phyloP scores from a whole-genome alignment of 352 stramenopile species.

The Phytophthora pinifolia region DNA sequence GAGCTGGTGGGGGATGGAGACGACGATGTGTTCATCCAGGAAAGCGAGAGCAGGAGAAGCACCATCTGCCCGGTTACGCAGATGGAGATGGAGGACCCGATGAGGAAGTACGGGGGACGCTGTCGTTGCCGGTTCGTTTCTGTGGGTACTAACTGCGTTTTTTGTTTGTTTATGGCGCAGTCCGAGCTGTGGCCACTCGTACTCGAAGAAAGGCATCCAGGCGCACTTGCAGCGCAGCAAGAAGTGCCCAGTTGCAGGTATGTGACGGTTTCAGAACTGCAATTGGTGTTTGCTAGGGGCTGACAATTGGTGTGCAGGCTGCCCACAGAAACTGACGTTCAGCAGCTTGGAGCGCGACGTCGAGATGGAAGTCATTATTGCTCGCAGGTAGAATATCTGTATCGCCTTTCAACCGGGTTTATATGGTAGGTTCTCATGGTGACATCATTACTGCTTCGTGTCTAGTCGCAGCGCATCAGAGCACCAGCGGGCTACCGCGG shows the following conservation, averaged over 20 bases:
- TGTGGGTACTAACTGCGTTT: not conserved
- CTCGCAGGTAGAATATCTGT: slow-evolving; percentile 36
- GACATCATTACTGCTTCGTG: not conserved
- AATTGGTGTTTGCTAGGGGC: not conserved
- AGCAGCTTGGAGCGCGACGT: slow-evolving; percentile 76
- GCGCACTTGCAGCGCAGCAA: slow-evolving; percentile 70
- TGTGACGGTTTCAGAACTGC: not conserved
- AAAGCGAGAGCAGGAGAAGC: slow-evolving; percentile 75
- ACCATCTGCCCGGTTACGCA: slow-evolving; percentile 82
- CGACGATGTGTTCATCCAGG: slow-evolving; percentile 79
- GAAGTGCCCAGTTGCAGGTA: slow-evolving; percentile 80
- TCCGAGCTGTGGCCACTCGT: slow-evolving; percentile 73
- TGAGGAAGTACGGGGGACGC: slow-evolving; percentile 57
- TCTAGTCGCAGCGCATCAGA: slow-evolving; percentile 40
- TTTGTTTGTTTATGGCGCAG: slow-evolving; percentile 34
- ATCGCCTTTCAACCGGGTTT: not conserved
- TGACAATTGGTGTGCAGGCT: slow-evolving; percentile 42
- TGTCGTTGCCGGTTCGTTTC: not conserved
- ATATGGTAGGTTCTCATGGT: not conserved
- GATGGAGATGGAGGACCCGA: slow-evolving; percentile 73
- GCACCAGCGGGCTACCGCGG: slow-evolving; percentile 32
- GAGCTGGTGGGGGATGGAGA: slow-evolving; percentile 67
- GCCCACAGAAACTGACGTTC: slow-evolving; percentile 58
- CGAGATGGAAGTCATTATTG: slow-evolving; percentile 86
- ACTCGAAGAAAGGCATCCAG: slow-evolving; percentile 77